A percentile compares a stretch with the other conserved stretches of the same genome.
Conservation (phyloP, 208 protist species). For the Herpetomonas samuelpessoai region DNA sequence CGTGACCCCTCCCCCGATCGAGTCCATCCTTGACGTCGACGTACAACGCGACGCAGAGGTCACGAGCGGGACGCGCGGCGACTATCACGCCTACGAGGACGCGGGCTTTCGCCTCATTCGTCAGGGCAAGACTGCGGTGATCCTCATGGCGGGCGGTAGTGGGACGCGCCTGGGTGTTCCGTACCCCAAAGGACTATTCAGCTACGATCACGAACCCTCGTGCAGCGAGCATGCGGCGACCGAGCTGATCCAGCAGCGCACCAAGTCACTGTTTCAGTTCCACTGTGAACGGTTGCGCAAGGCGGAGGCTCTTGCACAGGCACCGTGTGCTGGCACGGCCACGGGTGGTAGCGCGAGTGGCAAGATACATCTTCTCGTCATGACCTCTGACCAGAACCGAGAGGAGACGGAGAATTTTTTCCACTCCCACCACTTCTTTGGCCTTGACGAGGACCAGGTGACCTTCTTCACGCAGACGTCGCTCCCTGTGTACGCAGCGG, state of each 20-base stretch:
- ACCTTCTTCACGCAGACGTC: slow-evolving; percentile 95
- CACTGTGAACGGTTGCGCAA: slow-evolving; percentile 93
- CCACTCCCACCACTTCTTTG: slow-evolving; percentile 92
- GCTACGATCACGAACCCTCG: slow-evolving; percentile 58
- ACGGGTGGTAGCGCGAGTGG: neutral
- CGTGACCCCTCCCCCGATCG: neutral
- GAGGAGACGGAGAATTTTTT: slow-evolving; percentile 92
- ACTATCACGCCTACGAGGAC: neutral
- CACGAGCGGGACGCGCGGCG: no score
- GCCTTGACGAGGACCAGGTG: slow-evolving; percentile 86
- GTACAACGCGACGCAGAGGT: neutral
- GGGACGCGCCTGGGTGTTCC: slow-evolving; percentile 96
- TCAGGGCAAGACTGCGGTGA: slow-evolving; percentile 80
- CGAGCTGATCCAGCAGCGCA: slow-evolving; percentile 30
- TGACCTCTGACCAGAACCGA: slow-evolving; percentile 97
- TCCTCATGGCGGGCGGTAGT: slow-evolving; percentile 98
- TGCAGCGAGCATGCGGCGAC: no score
- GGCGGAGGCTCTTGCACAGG: slow-evolving; percentile 75
- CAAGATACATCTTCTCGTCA: slow-evolving; percentile 88
- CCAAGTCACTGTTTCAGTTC: slow-evolving; percentile 97
- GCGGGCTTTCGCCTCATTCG: slow-evolving; percentile 80
- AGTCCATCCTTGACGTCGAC: slow-evolving; percentile 13
- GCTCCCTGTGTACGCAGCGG: slow-evolving; percentile 86
- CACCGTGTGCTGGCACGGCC: neutral
- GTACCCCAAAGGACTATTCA: slow-evolving; percentile 95